Base-by-base conservation (phyloP, 2,329 filamentous ascomycete species). In the Periconia sp. region DNA sequence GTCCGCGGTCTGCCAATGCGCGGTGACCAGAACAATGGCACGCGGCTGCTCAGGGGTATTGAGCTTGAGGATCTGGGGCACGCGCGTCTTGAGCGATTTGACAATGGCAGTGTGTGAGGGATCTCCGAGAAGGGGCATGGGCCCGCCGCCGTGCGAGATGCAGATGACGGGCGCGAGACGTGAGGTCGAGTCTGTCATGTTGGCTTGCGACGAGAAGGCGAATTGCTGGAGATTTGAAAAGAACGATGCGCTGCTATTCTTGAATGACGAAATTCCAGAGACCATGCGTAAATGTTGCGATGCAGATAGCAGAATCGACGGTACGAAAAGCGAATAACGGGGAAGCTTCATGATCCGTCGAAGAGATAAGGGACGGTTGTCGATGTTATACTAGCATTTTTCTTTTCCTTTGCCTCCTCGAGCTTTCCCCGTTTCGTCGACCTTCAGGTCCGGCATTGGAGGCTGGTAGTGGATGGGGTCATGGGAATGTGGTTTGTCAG, bases 51-150 rank as follows among this genome's bases (percentile, higher is more conserved):
- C 71, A 1, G 79, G 66, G 0, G 82, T 82, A 40, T 78, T 76
- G 2, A 87, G 77, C 58, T 78, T 76, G 45, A 87, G 78, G 47
- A 86, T 77, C 62, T 79, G 72, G 47, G 84, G 84, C 7, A 86
- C 79, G 10, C 77, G 76, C 5, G 76, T 79, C 52, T 77, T 76
- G 54, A 86, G 75, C 0, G 82, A 85, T 46, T 75, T 69, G 35
- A 77, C 77, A 58, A 86, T 81, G 40, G 71, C 64, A 17, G 74
- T 74, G 63, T 85, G 83, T 7, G 57, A 64, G 0, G 82, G 81
- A 64, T 86, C 83, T 54, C 78, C 78, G 6, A 87, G 74, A 17
- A 85, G 52, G 3, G 84, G 84, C 76, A 86, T 76, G 2, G 84
- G 84, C 1, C 84, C 75, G 23, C 74, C 74, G 53, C 74, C 74